phyloP scores from a whole-genome alignment of 495 filamentous ascomycete species.

The Podospora appendiculata region DNA sequence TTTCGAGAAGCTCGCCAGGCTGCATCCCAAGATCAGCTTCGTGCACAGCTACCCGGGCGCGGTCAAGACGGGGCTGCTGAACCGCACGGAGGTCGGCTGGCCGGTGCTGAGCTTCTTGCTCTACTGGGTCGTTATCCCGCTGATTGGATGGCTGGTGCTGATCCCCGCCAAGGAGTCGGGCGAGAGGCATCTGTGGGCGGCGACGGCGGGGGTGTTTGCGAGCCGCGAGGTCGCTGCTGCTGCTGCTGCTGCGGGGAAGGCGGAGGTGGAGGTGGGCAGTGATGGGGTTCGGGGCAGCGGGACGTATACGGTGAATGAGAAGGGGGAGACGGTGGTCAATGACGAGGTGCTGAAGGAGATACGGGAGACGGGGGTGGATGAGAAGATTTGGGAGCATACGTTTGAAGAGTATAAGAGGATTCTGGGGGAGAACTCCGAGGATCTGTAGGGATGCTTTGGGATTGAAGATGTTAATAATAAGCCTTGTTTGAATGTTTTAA shows the following conservation, averaged over 20 bases:
- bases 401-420: conserved; percentile 3
- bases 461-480: no score
- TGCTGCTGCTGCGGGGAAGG: no score
- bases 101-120: background rate
- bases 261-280: conserved; percentile 1
- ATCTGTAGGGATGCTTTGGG: background rate
- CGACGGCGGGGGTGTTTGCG: background rate
- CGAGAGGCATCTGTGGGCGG: background rate
- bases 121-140: background rate
- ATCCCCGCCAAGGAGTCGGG: conserved; percentile 1
- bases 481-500: no score
- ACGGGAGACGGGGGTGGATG: background rate
- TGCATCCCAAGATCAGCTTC: conserved; percentile 42
- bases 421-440: background rate
- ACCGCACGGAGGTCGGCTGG: background rate
- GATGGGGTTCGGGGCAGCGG: conserved; percentile 5
- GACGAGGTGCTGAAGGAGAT: background rate
- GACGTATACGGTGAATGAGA: conserved; percentile 2
- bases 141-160: background rate
- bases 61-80: conserved; percentile 30
- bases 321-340: background rate
- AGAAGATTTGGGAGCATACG: conserved; percentile 2
- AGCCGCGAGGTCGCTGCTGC: background rate
- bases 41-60: conserved; percentile 47
- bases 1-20: conserved; percentile 34